phyloP scores from a whole-genome alignment of 441 rosid genomes.

The Dalechampia spathulata region DNA sequence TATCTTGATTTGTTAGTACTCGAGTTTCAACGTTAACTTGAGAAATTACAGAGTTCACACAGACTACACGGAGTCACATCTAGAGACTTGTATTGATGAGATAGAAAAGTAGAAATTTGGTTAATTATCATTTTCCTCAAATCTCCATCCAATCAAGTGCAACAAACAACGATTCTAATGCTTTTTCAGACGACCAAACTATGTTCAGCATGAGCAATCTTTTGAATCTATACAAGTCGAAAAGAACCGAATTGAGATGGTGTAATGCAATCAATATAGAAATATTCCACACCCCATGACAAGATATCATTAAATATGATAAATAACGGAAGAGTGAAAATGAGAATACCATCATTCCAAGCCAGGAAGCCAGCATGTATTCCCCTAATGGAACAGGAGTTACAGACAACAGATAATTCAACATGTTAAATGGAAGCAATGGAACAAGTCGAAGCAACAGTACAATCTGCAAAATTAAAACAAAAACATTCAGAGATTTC shows the following conservation, averaged over 20 bases:
- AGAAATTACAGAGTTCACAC: too few species aligned
- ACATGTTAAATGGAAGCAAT: conserved; percentile 77
- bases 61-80: too few species aligned
- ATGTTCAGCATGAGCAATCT: conserved; percentile 1
- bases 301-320: background rate
- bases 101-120: background rate
- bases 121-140: background rate
- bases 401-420: conserved; percentile 88
- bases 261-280: background rate
- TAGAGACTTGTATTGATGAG: background rate
- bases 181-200: too few species aligned
- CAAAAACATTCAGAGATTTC: conserved; percentile 9
- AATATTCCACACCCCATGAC: background rate
- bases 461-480: conserved; percentile 27
- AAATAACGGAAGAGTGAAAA: background rate
- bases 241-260: too few species aligned
- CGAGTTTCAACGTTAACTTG: too few species aligned
- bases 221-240: background rate
- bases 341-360: conserved; percentile 82
- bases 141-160: background rate
- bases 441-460: conserved; percentile 94
- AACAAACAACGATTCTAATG: background rate
- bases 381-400: conserved; percentile 59
- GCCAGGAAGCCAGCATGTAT: conserved; percentile 84
- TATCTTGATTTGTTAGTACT: too few species aligned